phyloP scores from a whole-genome alignment of 352 stramenopile species.

The Globisporangium lucens region DNA sequence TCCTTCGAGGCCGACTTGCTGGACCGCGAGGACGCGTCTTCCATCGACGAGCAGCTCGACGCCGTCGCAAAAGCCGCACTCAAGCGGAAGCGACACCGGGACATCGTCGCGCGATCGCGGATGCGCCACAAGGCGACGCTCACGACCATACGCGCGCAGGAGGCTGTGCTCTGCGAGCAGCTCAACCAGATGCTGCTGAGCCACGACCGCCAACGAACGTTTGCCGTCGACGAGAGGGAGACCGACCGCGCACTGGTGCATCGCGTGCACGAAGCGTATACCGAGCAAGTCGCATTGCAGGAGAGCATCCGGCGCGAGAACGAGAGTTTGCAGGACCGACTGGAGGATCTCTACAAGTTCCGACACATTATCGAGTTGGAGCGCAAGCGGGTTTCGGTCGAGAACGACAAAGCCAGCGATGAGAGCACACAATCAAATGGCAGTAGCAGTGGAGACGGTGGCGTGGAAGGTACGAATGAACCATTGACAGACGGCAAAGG shows the following conservation, averaged over 20 bases:
- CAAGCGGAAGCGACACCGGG: constrained; percentile 30
- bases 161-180: constrained; percentile 21
- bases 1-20: not conserved
- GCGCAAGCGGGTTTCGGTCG: constrained; percentile 7
- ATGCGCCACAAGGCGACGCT: constrained; percentile 26
- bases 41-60: constrained; percentile 10
- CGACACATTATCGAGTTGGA: constrained; percentile 23
- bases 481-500: constrained; percentile 9
- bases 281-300: constrained; percentile 27
- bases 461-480: not conserved
- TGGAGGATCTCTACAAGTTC: constrained; percentile 33
- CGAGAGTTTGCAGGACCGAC: constrained; percentile 27
- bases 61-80: constrained; percentile 25
- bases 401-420: not conserved
- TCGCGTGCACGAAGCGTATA: constrained; percentile 21
- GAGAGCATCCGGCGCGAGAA: constrained; percentile 39
- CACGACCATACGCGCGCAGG: constrained; percentile 28
- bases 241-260: constrained; percentile 3
- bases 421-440: not conserved
- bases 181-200: constrained; percentile 26
- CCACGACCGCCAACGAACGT: constrained; percentile 6
- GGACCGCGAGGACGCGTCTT: not conserved
- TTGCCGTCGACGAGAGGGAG: constrained; percentile 2
- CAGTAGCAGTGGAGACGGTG: not conserved
- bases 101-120: constrained; percentile 33